Conservation (phyloP, 108 stramenopile species). For the Pseudonitzschia pungens region DNA sequence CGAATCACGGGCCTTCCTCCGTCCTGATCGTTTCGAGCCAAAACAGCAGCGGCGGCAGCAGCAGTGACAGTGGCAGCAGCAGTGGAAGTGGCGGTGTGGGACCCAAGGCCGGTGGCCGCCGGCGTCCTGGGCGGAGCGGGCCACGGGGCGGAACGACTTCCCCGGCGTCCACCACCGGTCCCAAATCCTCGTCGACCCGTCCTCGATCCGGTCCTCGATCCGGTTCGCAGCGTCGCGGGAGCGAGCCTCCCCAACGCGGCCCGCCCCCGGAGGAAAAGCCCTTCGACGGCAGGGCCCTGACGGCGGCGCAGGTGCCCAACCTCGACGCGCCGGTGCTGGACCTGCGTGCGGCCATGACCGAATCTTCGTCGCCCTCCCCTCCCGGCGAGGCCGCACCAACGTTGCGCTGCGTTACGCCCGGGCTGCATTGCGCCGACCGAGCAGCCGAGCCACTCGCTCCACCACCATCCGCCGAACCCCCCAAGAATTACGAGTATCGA, state of each 20-base stretch:
- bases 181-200: too few relatives aligned
- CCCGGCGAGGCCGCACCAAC: background rate
- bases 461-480: slow-evolving; percentile 19
- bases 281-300: slow-evolving; percentile 28
- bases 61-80: background rate
- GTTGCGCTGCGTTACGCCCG: background rate
- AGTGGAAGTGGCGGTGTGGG: background rate
- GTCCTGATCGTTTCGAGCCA: too few relatives aligned
- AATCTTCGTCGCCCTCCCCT: too few relatives aligned
- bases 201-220: too few relatives aligned
- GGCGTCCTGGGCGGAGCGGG: too few relatives aligned
- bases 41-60: background rate
- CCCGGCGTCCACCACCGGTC: too few relatives aligned
- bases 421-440: slow-evolving; percentile 18
- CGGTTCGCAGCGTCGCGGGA: too few relatives aligned
- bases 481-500: slow-evolving; percentile 20
- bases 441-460: too few relatives aligned
- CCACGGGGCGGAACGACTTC: too few relatives aligned
- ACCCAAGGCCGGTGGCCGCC: too few relatives aligned
- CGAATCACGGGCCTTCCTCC: too few relatives aligned
- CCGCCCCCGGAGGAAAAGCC: background rate
- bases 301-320: slow-evolving; percentile 35
- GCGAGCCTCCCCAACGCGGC: too few relatives aligned
- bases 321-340: slow-evolving; percentile 44
- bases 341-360: slow-evolving; percentile 18